A percentile compares a stretch with the other conserved stretches of the same genome.
phyloP scores from a whole-genome alignment of 2,329 filamentous ascomycete species.

The Pyricularia grisea region DNA sequence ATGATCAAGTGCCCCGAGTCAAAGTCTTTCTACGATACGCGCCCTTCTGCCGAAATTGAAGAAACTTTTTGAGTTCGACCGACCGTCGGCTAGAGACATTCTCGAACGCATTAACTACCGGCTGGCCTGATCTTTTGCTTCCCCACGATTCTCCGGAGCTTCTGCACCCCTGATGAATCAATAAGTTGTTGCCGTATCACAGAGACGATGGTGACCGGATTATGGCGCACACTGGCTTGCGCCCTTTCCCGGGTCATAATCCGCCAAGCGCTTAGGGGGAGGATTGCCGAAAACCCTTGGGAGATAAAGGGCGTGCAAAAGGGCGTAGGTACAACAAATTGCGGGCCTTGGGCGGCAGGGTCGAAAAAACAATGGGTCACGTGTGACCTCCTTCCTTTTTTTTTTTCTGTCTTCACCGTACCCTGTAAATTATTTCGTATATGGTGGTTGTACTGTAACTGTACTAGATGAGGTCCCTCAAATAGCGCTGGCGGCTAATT shows the following conservation, averaged over 20 bases:
- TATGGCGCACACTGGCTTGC: not conserved
- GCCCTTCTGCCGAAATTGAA: not conserved
- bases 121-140: not conserved
- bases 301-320: not conserved
- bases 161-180: not conserved
- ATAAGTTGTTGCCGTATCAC: not conserved
- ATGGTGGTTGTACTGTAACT: not conserved
- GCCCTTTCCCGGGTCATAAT: not conserved
- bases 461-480: not conserved
- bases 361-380: not conserved
- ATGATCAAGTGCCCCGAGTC: too few relatives aligned
- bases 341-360: not conserved
- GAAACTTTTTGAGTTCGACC: not conserved
- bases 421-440: not conserved
- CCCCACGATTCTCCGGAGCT: not conserved
- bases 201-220: not conserved
- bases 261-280: not conserved
- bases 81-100: not conserved
- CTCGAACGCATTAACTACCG: not conserved
- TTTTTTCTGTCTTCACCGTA: not conserved
- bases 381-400: not conserved
- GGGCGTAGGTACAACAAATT: not conserved
- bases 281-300: not conserved
- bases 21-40: not conserved
- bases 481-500: not conserved